These are phyloP conservation scores for Bondarzewia mesenterica DNA, from an alignment of 1,284 basidiomycete species.

Conservation along the genomic window DNA sequence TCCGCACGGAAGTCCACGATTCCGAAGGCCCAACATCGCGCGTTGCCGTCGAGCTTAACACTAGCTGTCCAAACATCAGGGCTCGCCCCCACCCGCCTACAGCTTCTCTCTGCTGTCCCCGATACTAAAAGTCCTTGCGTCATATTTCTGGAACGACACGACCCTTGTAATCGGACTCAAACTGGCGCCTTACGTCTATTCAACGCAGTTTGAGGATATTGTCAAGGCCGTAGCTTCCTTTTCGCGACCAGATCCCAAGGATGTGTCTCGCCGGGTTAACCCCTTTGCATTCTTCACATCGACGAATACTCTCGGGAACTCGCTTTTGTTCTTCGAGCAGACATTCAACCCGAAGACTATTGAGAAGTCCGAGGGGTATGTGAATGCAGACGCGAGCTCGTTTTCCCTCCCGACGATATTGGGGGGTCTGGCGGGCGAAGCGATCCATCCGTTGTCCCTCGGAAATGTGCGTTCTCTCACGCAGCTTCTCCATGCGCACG, in stretches of 20 bases:
- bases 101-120: conserved; percentile 33
- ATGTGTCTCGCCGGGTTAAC: conserved; percentile 19
- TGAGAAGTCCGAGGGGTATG: background rate
- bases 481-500: conserved; percentile 36
- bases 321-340: conserved; percentile 11
- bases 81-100: conserved; percentile 60
- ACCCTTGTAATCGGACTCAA: conserved; percentile 60
- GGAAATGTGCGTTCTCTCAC: conserved; percentile 65
- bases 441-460: conserved; percentile 65
- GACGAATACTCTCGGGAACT: conserved; percentile 22
- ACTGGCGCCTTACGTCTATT: conserved; percentile 68
- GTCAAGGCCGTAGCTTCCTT: conserved; percentile 33
- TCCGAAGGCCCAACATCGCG: conserved; percentile 20
- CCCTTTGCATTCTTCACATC: conserved; percentile 42
- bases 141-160: conserved; percentile 24
- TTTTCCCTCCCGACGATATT: conserved; percentile 49
- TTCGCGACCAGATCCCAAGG: conserved; percentile 11
- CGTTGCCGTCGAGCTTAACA: conserved; percentile 70
- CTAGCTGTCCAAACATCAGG: conserved; percentile 73
- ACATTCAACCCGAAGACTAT: conserved; percentile 1
- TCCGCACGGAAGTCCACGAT: conserved; percentile 39
- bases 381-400: background rate
- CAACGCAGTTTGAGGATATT: conserved; percentile 51
- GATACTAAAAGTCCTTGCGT: conserved; percentile 45
- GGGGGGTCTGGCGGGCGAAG: conserved; percentile 70